These are phyloP conservation scores for Candida lessepsii DNA, from an alignment of 805 yeast genomes.

Conservation along the genomic window DNA sequence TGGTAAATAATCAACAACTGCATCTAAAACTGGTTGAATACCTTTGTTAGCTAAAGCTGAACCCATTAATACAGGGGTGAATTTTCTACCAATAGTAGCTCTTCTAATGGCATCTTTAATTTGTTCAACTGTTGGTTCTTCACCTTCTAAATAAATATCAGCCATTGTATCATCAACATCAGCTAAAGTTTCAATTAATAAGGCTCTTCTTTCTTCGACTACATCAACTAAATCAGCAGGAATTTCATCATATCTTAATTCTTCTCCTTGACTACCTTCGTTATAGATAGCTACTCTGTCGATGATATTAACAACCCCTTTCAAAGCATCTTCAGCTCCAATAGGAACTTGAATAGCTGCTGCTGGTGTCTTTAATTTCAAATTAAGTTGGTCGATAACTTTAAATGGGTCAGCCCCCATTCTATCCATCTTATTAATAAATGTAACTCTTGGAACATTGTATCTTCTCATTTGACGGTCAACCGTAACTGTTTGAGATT, in stretches of 20 bases:
- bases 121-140: constrained; percentile 80
- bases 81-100: constrained; percentile 90
- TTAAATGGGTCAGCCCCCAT: constrained; percentile 98
- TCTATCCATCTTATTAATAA: constrained; percentile 97
- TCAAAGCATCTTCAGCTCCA: constrained; percentile 82
- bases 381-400: constrained; percentile 87
- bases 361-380: constrained; percentile 86
- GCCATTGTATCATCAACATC: constrained; percentile 98
- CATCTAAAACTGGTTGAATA: constrained; percentile 91
- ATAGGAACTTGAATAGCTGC: constrained; percentile 98
- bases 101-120: constrained; percentile 88
- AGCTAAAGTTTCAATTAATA: constrained; percentile 89
- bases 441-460: constrained; percentile 94
- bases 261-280: constrained; percentile 89
- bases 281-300: constrained; percentile 84
- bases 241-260: constrained; percentile 54
- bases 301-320: constrained; percentile 90
- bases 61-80: constrained; percentile 99
- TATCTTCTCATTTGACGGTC: constrained; percentile 99
- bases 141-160: constrained; percentile 85
- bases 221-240: constrained; percentile 80
- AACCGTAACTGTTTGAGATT: constrained; percentile 97
- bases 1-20: constrained; percentile 94
- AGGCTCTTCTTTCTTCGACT: constrained; percentile 85
- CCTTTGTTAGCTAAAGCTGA: constrained; percentile 97